Evolutionary conservation across 768 basidiomycete genomes (phyloP).

Genomic region (Gloeopeniophorella convolvens): DNA sequence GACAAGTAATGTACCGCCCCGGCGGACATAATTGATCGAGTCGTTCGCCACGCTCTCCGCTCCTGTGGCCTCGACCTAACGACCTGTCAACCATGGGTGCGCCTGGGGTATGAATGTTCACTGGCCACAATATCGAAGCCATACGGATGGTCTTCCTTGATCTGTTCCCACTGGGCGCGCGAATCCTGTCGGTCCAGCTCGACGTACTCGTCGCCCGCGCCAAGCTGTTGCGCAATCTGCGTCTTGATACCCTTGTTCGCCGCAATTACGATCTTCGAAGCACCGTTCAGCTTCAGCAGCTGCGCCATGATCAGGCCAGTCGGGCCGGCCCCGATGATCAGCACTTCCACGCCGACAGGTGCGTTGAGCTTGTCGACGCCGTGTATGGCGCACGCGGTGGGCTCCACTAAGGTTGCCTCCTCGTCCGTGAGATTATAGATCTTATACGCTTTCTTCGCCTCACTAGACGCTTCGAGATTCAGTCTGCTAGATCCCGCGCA

Average conservation of each 20-base stretch:
- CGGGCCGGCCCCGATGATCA: constrained; percentile 33
- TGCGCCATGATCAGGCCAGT: constrained; percentile 11
- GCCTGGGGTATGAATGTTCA: too few species aligned
- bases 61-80: constrained; percentile 73
- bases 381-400: constrained; percentile 65
- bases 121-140: constrained; percentile 84
- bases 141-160: constrained; percentile 75
- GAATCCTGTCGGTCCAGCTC: constrained; percentile 74
- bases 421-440: constrained; percentile 80
- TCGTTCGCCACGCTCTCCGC: constrained; percentile 79
- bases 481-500: neutral
- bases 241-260: constrained; percentile 89
- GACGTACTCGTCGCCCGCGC: constrained; percentile 78
- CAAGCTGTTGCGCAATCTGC: constrained; percentile 71
- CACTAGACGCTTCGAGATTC: constrained; percentile 51
- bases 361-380: constrained; percentile 39
- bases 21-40: constrained; percentile 79
- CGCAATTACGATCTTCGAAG: constrained; percentile 70
- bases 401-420: constrained; percentile 81
- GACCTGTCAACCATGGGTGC: too few species aligned
- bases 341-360: constrained; percentile 34
- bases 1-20: constrained; percentile 79
- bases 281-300: constrained; percentile 73
- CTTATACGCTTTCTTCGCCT: constrained; percentile 81
- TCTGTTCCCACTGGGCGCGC: constrained; percentile 67